Evolutionary conservation across 805 yeast genomes (phyloP).

Genomic region (Spathaspora boniae): DNA sequence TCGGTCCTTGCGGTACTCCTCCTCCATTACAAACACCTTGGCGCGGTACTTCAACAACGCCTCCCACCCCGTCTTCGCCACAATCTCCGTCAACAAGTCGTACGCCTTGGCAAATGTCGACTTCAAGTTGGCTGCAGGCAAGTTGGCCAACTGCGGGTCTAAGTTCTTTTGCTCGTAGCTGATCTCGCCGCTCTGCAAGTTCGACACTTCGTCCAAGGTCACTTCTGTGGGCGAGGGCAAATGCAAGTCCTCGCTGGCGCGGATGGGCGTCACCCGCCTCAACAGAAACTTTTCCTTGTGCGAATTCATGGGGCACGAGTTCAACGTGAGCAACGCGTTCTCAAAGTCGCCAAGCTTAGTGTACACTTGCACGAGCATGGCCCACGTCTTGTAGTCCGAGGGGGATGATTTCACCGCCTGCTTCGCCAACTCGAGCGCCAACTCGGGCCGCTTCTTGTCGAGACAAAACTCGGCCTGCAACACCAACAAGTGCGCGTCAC

Average conservation of each 20-base stretch:
- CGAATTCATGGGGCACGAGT: constrained; percentile 80
- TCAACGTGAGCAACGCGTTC: constrained; percentile 66
- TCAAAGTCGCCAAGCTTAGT: constrained; percentile 63
- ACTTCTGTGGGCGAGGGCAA: constrained; percentile 77
- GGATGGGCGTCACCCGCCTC: constrained; percentile 55
- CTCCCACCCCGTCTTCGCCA: constrained; percentile 45
- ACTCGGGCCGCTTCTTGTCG: constrained; percentile 48
- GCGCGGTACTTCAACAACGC: constrained; percentile 42
- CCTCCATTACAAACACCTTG: constrained; percentile 47
- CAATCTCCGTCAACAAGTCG: constrained; percentile 44
- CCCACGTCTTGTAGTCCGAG: constrained; percentile 75
- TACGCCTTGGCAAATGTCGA: constrained; percentile 45
- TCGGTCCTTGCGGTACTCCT: constrained; percentile 42
- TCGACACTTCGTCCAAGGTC: constrained; percentile 62
- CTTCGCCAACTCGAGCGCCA: constrained; percentile 57
- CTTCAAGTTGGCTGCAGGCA: constrained; percentile 69
- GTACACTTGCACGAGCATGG: constrained; percentile 59
- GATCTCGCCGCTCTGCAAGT: constrained; percentile 62
- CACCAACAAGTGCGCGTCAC: constrained; percentile 53
- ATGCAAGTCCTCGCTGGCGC: constrained; percentile 53
- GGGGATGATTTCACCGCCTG: constrained; percentile 71
- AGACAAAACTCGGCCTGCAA: constrained; percentile 58
- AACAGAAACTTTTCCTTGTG: constrained; percentile 64
- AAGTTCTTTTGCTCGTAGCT: constrained; percentile 61
- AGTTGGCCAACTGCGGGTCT: constrained; percentile 56